Percentiles rank a stretch among this genome's conserved stretches.
Evolutionary conservation across 768 basidiomycete species (phyloP).

Genomic region (Cystofilobasidium bisporidii): DNA sequence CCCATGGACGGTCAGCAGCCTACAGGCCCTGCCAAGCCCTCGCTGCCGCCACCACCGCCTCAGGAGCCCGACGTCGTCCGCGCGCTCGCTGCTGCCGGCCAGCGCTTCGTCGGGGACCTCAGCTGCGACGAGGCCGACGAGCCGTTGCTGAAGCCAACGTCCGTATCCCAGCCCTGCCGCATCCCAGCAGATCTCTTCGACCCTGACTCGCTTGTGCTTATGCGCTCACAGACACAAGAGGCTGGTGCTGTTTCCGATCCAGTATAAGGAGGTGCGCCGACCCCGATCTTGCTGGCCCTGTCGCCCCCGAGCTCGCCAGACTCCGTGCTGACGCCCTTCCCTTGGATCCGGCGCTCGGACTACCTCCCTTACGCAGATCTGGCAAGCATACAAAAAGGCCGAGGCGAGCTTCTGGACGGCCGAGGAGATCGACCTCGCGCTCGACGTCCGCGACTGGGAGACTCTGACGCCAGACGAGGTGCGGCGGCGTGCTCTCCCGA

Average conservation of each 20-base stretch:
- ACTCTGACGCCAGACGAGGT: constrained; percentile 64
- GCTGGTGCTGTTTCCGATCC: constrained; percentile 87
- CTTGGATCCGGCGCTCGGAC: background rate
- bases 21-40: background rate
- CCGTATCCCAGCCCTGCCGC: constrained; percentile 37
- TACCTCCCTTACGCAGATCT: constrained; percentile 54
- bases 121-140: constrained; percentile 45
- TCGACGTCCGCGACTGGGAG: constrained; percentile 78
- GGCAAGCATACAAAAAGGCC: constrained; percentile 91
- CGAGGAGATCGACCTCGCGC: constrained; percentile 66
- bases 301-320: background rate
- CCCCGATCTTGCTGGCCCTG: background rate
- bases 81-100: constrained; percentile 38
- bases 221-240: constrained; percentile 53
- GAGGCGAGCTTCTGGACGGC: constrained; percentile 91
- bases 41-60: background rate
- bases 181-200: background rate
- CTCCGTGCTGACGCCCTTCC: background rate
- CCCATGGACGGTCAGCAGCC: too few relatives aligned
- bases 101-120: constrained; percentile 59
- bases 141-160: constrained; percentile 49
- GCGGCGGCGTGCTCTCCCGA: background rate
- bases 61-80: background rate
- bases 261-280: constrained; percentile 67
- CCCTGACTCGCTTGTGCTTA: constrained; percentile 43